Evolutionary conservation across 1,284 basidiomycete species (phyloP).

Genomic region (Heterobasidion occidentale): DNA sequence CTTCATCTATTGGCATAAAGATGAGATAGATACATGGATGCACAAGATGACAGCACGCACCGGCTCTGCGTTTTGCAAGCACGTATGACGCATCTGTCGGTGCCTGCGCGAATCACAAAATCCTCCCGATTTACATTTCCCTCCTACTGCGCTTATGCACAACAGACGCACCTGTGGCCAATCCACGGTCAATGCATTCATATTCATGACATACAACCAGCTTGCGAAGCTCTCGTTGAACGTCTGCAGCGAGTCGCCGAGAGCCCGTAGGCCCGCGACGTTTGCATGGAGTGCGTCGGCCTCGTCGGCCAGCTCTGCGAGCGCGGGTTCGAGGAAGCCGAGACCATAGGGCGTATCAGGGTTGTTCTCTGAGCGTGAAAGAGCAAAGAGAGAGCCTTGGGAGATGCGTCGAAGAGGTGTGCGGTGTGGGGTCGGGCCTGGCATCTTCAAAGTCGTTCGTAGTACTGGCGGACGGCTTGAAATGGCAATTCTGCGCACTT

Average conservation of each 20-base stretch:
- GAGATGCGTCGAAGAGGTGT: constrained; percentile 87
- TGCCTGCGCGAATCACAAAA: constrained; percentile 30
- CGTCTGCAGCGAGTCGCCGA: constrained; percentile 71
- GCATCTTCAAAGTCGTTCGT: constrained; percentile 11
- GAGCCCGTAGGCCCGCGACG: constrained; percentile 59
- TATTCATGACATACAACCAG: constrained; percentile 87
- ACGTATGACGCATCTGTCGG: constrained; percentile 57
- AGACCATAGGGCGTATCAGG: constrained; percentile 77
- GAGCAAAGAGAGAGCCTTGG: constrained; percentile 81
- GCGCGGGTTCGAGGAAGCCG: constrained; percentile 78
- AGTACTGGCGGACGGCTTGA: not conserved
- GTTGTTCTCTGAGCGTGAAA: constrained; percentile 62
- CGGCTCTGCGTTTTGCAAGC: constrained; percentile 52
- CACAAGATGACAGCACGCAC: constrained; percentile 25
- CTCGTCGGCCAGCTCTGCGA: constrained; percentile 85
- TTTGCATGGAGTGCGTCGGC: constrained; percentile 74
- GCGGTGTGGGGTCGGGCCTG: constrained; percentile 36
- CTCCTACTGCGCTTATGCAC: not conserved
- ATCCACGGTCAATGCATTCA: constrained; percentile 90
- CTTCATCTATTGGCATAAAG: constrained; percentile 19
- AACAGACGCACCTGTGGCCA: constrained; percentile 70
- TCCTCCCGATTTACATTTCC: not conserved
- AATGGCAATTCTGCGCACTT: too few species aligned
- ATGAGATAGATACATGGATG: not conserved
- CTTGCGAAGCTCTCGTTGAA: constrained; percentile 95